Percentiles rank a stretch among this genome's conserved stretches.
Evolutionary conservation across 1,139 yeast genomes (phyloP).

Genomic region (Saccharomyces hybrid): DNA sequence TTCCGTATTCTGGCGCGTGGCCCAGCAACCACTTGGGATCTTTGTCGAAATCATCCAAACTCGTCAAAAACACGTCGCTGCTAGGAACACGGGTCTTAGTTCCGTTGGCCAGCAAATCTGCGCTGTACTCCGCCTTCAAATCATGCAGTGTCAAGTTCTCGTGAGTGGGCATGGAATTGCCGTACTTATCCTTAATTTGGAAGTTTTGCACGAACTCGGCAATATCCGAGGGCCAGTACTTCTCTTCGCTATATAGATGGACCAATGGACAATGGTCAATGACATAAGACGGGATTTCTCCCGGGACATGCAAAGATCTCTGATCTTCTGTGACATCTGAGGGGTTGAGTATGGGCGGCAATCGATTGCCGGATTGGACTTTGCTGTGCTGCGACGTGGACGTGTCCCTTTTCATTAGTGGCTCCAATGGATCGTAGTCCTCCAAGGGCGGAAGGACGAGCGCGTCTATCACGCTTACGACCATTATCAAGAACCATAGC

Average conservation of each 20-base stretch:
- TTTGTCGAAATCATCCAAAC: constrained; percentile 55
- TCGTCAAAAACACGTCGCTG: constrained; percentile 44
- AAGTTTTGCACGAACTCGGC: constrained; percentile 59
- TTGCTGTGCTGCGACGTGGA: background rate
- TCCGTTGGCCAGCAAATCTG: constrained; percentile 15
- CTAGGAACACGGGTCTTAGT: constrained; percentile 18
- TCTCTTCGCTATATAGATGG: constrained; percentile 77
- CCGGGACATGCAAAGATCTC: constrained; percentile 11
- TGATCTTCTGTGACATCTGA: constrained; percentile 13
- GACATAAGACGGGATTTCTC: constrained; percentile 66
- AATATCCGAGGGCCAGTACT: constrained; percentile 73
- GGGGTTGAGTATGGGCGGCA: constrained; percentile 17
- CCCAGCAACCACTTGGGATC: constrained; percentile 84
- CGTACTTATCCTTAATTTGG: constrained; percentile 34
- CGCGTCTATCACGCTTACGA: background rate
- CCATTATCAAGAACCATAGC: background rate
- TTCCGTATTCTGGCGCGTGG: constrained; percentile 51
- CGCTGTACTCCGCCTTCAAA: constrained; percentile 16
- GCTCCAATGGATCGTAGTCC: background rate
- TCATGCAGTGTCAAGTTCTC: constrained; percentile 20
- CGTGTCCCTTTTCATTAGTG: background rate
- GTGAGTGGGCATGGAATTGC: constrained; percentile 29
- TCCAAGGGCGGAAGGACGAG: background rate
- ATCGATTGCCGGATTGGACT: background rate
- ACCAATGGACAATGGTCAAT: constrained; percentile 68